A percentile compares a stretch with the other conserved stretches of the same genome.
Evolutionary conservation across 805 yeast species (phyloP).

Genomic region (Zygoascus bituminiphila): DNA sequence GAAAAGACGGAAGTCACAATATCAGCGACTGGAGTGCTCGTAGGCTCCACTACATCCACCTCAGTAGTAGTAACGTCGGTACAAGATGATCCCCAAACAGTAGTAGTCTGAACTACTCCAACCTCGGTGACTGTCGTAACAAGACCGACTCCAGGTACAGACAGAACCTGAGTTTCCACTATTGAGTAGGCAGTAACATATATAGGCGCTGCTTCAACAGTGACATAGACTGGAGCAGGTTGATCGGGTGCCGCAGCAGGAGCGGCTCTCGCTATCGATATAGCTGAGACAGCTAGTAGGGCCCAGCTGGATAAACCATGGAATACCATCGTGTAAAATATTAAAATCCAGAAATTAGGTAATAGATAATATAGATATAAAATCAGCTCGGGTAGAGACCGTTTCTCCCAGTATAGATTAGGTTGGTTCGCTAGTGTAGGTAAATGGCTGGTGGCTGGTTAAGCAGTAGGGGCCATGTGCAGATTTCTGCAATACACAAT

Average conservation of each 20-base stretch:
- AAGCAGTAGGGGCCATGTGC: too few relatives aligned
- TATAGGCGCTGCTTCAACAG: conserved; percentile 15
- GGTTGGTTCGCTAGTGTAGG: too few relatives aligned
- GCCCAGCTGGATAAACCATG: not conserved
- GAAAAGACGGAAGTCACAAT: too few relatives aligned
- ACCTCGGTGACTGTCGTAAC: conserved; percentile 8
- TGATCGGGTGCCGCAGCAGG: not conserved
- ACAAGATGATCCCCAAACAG: conserved; percentile 6
- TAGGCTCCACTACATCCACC: conserved; percentile 3
- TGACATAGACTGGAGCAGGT: conserved; percentile 14
- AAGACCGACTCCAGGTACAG: not conserved
- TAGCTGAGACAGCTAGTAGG: not conserved
- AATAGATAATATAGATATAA: too few relatives aligned
- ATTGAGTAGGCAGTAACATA: conserved; percentile 16
- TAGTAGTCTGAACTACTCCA: not conserved
- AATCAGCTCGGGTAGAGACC: too few relatives aligned
- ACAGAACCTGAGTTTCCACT: conserved; percentile 7
- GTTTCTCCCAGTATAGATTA: too few relatives aligned
- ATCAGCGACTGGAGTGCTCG: too few relatives aligned
- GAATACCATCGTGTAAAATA: too few relatives aligned
- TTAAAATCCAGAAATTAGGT: too few relatives aligned
- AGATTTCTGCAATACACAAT: too few relatives aligned
- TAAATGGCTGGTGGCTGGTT: too few relatives aligned
- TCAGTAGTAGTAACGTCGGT: not conserved
- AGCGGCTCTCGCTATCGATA: conserved; percentile 1